These are phyloP conservation scores for Mycothermus thermophilus DNA, from an alignment of 495 filamentous ascomycete genomes.

Conservation along the genomic window DNA sequence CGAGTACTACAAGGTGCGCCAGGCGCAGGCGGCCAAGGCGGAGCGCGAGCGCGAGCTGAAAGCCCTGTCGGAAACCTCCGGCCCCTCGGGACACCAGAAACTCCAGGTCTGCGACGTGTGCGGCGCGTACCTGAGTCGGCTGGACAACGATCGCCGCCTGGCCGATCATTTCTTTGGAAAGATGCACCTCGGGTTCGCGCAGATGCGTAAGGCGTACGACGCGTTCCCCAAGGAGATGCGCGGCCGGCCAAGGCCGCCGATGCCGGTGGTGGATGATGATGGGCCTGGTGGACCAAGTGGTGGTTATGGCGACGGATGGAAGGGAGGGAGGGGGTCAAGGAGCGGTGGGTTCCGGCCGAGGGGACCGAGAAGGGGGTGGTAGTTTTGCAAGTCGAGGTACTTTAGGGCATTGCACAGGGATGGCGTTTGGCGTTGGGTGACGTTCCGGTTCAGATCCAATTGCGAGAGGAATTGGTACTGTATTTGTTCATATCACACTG, in stretches of 20 bases:
- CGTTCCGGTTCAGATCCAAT: no score
- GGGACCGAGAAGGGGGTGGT: conserved; percentile 30
- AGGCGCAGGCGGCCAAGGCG: conserved; percentile 67
- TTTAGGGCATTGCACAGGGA: conserved; percentile 3
- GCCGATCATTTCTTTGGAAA: conserved; percentile 99
- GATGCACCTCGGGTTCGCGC: conserved; percentile 96
- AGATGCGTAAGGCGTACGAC: conserved; percentile 89
- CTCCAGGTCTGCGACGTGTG: conserved; percentile 98
- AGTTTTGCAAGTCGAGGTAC: conserved; percentile 1
- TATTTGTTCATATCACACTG: no score
- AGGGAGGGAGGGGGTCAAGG: conserved; percentile 27
- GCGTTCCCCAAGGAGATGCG: conserved; percentile 75
- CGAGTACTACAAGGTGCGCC: conserved; percentile 72
- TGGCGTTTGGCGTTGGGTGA: conserved; percentile 7
- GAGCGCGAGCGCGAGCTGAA: conserved; percentile 83
- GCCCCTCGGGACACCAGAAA: conserved; percentile 91
- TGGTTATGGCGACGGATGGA: conserved; percentile 40
- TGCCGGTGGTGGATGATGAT: conserved; percentile 42
- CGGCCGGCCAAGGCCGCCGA: conserved; percentile 37
- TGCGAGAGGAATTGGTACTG: no score
- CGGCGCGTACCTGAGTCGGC: conserved; percentile 69
- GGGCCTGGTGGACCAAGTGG: conserved; percentile 38
- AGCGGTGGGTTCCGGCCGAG: conserved; percentile 30
- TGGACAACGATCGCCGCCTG: conserved; percentile 87
- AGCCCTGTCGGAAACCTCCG: conserved; percentile 76